These are phyloP conservation scores for Pythium aquatile DNA, from an alignment of 352 stramenopile genomes.

Conservation along the genomic window DNA sequence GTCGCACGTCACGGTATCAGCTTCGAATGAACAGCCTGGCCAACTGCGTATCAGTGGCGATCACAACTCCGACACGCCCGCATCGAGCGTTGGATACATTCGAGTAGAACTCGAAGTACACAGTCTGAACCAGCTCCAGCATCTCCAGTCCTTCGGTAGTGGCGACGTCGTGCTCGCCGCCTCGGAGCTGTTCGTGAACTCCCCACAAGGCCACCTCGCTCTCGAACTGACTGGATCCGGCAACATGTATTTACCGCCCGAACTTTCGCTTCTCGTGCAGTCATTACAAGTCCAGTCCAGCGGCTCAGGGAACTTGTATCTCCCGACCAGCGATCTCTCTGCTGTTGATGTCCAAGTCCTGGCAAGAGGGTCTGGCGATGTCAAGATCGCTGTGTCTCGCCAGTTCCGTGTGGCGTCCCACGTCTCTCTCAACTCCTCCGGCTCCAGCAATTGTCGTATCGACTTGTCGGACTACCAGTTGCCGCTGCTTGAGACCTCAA, in stretches of 20 bases:
- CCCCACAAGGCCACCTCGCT: not conserved
- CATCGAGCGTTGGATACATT: not conserved
- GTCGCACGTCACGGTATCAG: not conserved
- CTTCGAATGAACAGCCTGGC: not conserved
- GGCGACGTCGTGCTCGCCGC: conserved; percentile 8
- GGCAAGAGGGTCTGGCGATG: not conserved
- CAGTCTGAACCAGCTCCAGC: not conserved
- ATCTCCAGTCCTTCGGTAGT: not conserved
- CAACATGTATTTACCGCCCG: conserved; percentile 2
- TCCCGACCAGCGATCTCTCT: not conserved
- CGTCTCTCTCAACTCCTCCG: not conserved
- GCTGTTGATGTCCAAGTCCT: not conserved
- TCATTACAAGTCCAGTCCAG: not conserved
- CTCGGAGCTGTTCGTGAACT: not conserved
- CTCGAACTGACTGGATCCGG: not conserved
- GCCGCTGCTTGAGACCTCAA: not conserved
- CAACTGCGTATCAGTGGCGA: not conserved
- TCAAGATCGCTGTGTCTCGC: not conserved
- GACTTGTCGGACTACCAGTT: not conserved
- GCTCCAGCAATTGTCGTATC: not conserved
- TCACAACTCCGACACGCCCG: not conserved
- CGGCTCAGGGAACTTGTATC: not conserved
- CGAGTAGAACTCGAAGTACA: conserved; percentile 11
- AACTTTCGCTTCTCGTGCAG: not conserved
- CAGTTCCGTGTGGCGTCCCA: not conserved